Evolutionary conservation across 495 filamentous ascomycete species (phyloP), one percentile per base, ranked within the genome.

Genomic region (Xylaria sp.): DNA sequence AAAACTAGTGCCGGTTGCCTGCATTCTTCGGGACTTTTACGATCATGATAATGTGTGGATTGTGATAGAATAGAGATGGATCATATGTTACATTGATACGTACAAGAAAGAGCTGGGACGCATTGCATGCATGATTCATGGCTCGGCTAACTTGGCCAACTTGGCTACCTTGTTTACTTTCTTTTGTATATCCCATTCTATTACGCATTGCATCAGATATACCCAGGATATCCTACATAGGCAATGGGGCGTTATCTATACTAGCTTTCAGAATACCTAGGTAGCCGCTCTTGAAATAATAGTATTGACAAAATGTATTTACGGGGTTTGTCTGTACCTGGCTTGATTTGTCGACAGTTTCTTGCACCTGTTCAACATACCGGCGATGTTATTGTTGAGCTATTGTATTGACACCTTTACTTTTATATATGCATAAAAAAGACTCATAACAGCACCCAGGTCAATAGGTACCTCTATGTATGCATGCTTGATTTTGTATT

Each of bases 1-100:
- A 71, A 41, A 65, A 66, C 61, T 40, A 61, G 15, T 12, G 57
- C 66, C 43, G 44, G 26, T 24, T 35, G 26, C 53, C 46, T 31
- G 41, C 12, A 61, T 41, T 58, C 53, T 65, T 65, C 71, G 65
- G 73, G 43, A 71, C 72, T 61, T 67, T 72, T 61, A 78, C 61
- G 76, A 66, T 75, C 73, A 75, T 70, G 75, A 77, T 71, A 59
- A 71, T 59, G 61, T 66, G 68, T 40, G 55, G 40, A 50, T 57
- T 40, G 61, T 21, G 37, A 53, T 37, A 48, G 19, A 65, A 65
- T 59, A 58, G 37, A 63, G 46, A 48, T 19, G 52, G 37, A 35
- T 41, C 48, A 65, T 64, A 17, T 70, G 14, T 35, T 62, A 69
- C 43, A 19, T 62, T 40, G 46, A 62, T 35, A 69, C 24, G 57